A percentile compares a stretch with the other conserved stretches of the same genome.
phyloP scores from a whole-genome alignment of 305 asterid genomes.

The Nicotiana rustica region DNA sequence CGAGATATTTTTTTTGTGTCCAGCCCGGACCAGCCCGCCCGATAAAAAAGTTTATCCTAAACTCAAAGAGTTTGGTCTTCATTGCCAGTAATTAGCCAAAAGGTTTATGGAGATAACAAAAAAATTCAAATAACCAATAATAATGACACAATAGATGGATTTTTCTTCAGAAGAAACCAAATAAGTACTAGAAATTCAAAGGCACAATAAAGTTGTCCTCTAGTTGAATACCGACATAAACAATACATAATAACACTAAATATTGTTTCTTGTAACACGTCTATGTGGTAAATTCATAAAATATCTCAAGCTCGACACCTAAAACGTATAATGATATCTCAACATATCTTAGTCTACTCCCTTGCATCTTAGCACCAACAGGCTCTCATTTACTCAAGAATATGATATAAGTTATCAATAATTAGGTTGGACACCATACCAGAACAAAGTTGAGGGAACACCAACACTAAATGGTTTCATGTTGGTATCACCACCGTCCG shows the following conservation, averaged over 20 bases:
- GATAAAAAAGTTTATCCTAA: not conserved
- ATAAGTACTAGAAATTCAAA: not conserved
- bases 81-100: not conserved
- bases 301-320: conserved; percentile 1
- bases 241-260: not conserved
- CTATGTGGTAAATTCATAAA: not conserved
- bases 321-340: not conserved
- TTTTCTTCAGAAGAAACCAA: conserved; percentile 12
- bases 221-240: not conserved
- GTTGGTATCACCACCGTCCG: conserved; percentile 61
- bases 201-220: conserved; percentile 3
- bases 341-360: conserved; percentile 30
- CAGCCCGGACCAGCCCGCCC: too few species aligned
- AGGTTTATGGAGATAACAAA: not conserved
- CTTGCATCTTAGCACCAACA: conserved; percentile 36
- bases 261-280: not conserved
- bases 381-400: conserved; percentile 40
- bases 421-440: conserved; percentile 55
- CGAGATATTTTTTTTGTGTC: too few species aligned
- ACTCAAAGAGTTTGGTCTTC: not conserved
- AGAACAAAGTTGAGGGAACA: conserved; percentile 60
- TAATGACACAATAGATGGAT: not conserved
- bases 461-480: conserved; percentile 60
- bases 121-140: not conserved
- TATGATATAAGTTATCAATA: conserved; percentile 40